phyloP scores from a whole-genome alignment of 2,329 filamentous ascomycete genomes.

The Monilinia fructigena region DNA sequence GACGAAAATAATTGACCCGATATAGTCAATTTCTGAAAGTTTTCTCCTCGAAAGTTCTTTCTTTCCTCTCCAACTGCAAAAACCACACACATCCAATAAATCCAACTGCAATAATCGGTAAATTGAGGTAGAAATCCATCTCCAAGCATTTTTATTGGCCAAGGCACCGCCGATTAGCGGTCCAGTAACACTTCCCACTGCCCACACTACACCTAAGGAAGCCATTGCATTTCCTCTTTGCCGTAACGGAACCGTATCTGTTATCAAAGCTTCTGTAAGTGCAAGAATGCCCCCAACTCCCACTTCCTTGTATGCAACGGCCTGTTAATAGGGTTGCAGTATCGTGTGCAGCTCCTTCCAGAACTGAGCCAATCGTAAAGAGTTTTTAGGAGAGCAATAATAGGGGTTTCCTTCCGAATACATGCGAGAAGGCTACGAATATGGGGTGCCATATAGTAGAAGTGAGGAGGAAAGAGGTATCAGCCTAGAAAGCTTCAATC shows the following conservation, averaged over 20 bases:
- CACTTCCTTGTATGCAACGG: constrained; percentile 48
- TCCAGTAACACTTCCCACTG: constrained; percentile 38
- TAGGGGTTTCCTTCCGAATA: constrained; percentile 30
- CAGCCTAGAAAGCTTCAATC: constrained; percentile 66
- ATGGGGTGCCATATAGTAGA: constrained; percentile 58
- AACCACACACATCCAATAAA: constrained; percentile 30
- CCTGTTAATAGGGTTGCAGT: constrained; percentile 37
- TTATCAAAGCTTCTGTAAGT: constrained; percentile 46
- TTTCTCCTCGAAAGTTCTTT: constrained; percentile 39
- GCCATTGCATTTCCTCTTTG: constrained; percentile 43
- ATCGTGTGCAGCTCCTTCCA: constrained; percentile 38
- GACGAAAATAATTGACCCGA: constrained; percentile 61
- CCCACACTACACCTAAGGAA: constrained; percentile 31
- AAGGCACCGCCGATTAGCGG: constrained; percentile 45
- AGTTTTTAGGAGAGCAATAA: constrained; percentile 29
- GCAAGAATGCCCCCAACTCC: constrained; percentile 51
- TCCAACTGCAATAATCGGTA: constrained; percentile 31
- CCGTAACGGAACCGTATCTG: constrained; percentile 47
- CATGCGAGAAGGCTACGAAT: constrained; percentile 33
- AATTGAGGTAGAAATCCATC: constrained; percentile 35
- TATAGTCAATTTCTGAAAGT: constrained; percentile 53
- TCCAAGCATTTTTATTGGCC: constrained; percentile 41
- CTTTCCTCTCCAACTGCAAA: constrained; percentile 27
- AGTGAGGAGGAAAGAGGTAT: constrained; percentile 62
- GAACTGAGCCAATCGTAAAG: constrained; percentile 34